Evolutionary conservation across 441 rosid genomes (phyloP).

Genomic region (Erodium texanum): DNA sequence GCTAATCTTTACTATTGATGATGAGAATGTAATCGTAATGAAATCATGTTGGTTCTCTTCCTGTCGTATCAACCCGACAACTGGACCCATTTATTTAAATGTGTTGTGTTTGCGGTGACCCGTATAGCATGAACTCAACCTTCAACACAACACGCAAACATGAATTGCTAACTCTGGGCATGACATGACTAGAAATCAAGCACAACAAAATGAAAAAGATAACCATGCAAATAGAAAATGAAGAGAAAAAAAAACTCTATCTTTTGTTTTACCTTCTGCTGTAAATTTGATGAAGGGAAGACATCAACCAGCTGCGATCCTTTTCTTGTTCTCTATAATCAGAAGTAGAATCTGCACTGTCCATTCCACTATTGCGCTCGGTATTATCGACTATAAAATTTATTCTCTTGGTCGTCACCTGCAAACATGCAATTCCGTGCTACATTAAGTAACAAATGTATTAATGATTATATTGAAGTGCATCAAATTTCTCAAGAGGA

Average conservation of each 20-base stretch:
- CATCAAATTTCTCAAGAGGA: neutral
- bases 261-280: conserved; percentile 79
- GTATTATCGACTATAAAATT: conserved; percentile 75
- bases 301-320: conserved; percentile 84
- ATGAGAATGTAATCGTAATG: too few species aligned
- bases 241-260: too few species aligned
- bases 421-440: conserved; percentile 18
- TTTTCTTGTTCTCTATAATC: conserved; percentile 54
- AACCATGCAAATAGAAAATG: neutral
- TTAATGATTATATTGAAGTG: neutral
- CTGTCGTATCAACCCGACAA: too few species aligned
- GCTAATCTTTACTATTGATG: too few species aligned
- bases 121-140: too few species aligned
- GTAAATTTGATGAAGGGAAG: conserved; percentile 91
- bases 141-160: too few species aligned
- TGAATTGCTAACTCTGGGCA: too few species aligned
- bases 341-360: conserved; percentile 40
- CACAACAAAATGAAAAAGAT: neutral
- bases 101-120: too few species aligned
- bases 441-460: conserved; percentile 5
- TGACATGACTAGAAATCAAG: neutral
- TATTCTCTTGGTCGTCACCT: conserved; percentile 88
- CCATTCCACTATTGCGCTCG: conserved; percentile 33
- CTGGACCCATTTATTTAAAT: too few species aligned
- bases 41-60: too few species aligned